phyloP scores from a whole-genome alignment of 2,329 filamentous ascomycete species.

The Penicillium occitanis region DNA sequence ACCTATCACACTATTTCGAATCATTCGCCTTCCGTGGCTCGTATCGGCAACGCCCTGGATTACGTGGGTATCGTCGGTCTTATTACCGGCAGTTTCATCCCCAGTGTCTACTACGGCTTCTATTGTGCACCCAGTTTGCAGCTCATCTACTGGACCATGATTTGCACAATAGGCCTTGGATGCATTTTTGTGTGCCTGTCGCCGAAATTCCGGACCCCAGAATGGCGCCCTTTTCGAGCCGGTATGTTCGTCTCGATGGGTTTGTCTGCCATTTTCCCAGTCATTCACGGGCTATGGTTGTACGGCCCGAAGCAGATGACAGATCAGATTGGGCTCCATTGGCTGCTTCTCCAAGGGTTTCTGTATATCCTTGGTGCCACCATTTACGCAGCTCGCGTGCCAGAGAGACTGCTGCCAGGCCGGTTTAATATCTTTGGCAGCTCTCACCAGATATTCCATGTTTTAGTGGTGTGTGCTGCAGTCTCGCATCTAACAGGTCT shows the following conservation, averaged over 20 bases:
- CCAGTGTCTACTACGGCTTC: constrained; percentile 84
- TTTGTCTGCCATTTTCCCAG: constrained; percentile 76
- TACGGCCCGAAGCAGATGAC: constrained; percentile 68
- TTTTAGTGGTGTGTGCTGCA: constrained; percentile 81
- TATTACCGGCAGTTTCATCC: constrained; percentile 89
- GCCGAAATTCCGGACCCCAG: constrained; percentile 78
- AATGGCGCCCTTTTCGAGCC: constrained; percentile 80
- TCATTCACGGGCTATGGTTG: constrained; percentile 70
- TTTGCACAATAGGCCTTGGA: constrained; percentile 71
- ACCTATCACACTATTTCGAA: constrained; percentile 83
- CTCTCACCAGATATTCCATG: constrained; percentile 95
- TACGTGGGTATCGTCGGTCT: constrained; percentile 91
- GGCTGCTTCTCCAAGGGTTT: constrained; percentile 75
- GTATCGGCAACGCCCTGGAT: constrained; percentile 88
- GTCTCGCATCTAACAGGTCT: constrained; percentile 78
- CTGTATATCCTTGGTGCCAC: constrained; percentile 84
- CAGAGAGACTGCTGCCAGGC: constrained; percentile 76
- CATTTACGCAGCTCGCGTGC: constrained; percentile 81
- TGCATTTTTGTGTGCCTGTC: constrained; percentile 76
- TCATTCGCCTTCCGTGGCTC: constrained; percentile 74
- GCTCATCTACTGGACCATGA: constrained; percentile 73
- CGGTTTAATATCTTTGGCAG: constrained; percentile 87
- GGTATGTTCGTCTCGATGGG: constrained; percentile 88
- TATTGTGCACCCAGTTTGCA: constrained; percentile 67
- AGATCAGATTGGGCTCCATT: constrained; percentile 73